Evolutionary conservation across 2,329 filamentous ascomycete species (phyloP).

Genomic region (Colletotrichum musae): DNA sequence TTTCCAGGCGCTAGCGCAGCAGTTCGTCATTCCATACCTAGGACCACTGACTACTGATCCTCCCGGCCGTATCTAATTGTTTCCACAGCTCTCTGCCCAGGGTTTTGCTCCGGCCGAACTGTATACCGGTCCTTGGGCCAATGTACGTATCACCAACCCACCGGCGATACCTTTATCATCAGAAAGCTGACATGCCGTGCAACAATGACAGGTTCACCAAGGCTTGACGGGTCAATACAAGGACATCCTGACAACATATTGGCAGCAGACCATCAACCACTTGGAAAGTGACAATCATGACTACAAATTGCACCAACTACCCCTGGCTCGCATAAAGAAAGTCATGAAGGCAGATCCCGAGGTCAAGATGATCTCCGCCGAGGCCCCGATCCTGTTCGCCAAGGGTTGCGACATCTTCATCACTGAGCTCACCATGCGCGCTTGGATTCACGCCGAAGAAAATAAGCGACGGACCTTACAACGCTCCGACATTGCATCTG

Average conservation of each 20-base stretch:
- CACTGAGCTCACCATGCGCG: constrained; percentile 98
- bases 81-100: constrained; percentile 81
- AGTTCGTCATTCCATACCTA: constrained; percentile 62
- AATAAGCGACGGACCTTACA: constrained; percentile 98
- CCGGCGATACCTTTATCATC: not conserved
- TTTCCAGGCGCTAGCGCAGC: constrained; percentile 75
- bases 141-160: constrained; percentile 70
- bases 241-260: constrained; percentile 98
- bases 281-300: constrained; percentile 96
- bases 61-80: constrained; percentile 10
- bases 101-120: constrained; percentile 93
- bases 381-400: constrained; percentile 96
- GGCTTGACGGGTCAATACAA: constrained; percentile 93
- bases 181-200: constrained; percentile 4
- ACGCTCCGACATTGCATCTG: constrained; percentile 95
- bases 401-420: constrained; percentile 99
- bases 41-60: not conserved
- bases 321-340: constrained; percentile 98
- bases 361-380: constrained; percentile 99
- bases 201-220: constrained; percentile 87
- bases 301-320: constrained; percentile 98
- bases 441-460: constrained; percentile 99
- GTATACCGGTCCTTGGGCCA: constrained; percentile 95
- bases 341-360: constrained; percentile 99
- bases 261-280: constrained; percentile 98